Evolutionary conservation across 2,329 filamentous ascomycete genomes (phyloP).

Genomic region (Colletotrichum chlorophyti): DNA sequence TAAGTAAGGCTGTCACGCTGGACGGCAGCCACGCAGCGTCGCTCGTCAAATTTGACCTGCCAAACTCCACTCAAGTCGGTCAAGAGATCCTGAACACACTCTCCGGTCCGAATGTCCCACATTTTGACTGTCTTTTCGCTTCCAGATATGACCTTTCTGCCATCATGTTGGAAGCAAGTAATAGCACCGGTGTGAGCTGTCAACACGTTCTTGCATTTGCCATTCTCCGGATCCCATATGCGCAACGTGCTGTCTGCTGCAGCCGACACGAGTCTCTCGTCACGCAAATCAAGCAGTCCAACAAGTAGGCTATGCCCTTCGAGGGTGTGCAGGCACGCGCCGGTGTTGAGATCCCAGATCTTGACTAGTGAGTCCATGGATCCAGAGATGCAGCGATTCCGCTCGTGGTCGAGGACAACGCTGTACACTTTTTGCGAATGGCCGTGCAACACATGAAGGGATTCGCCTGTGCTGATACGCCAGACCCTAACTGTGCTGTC

Average conservation of each 20-base stretch:
- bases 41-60: constrained; percentile 98
- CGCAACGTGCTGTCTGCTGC: constrained; percentile 94
- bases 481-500: constrained; percentile 95
- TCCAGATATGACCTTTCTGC: constrained; percentile 93
- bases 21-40: constrained; percentile 94
- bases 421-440: constrained; percentile 96
- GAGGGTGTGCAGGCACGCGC: constrained; percentile 83
- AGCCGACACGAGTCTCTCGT: constrained; percentile 90
- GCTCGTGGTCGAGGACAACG: constrained; percentile 89
- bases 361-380: constrained; percentile 99
- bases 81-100: constrained; percentile 90
- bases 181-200: constrained; percentile 96
- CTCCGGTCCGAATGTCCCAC: constrained; percentile 94
- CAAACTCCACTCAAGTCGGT: constrained; percentile 96
- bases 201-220: constrained; percentile 87
- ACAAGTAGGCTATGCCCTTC: constrained; percentile 94
- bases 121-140: constrained; percentile 97
- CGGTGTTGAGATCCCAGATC: constrained; percentile 93
- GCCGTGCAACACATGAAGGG: constrained; percentile 81
- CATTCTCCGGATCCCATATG: constrained; percentile 96
- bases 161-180: constrained; percentile 98
- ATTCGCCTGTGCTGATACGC: constrained; percentile 95
- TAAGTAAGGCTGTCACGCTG: constrained; percentile 93
- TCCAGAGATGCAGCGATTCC: constrained; percentile 95
- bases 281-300: constrained; percentile 86